These are phyloP conservation scores for Clonostachys sp. DNA, from an alignment of 2,329 filamentous ascomycete genomes.

Conservation along the genomic window DNA sequence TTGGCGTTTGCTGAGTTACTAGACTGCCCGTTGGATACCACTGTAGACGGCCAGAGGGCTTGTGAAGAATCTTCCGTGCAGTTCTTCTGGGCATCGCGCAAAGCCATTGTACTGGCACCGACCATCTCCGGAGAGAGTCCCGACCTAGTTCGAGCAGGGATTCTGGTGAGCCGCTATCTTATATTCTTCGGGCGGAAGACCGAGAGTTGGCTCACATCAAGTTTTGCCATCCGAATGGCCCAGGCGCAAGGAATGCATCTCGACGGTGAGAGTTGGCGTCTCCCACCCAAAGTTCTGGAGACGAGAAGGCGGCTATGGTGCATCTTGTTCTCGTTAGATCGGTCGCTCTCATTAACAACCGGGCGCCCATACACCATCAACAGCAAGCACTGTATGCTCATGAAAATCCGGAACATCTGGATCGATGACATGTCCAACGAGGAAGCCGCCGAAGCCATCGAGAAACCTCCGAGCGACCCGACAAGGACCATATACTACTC, in stretches of 20 bases:
- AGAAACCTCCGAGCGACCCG: constrained; percentile 17
- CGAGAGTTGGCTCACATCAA: constrained; percentile 32
- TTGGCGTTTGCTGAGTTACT: constrained; percentile 29
- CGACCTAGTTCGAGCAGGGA: constrained; percentile 30
- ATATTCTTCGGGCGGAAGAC: constrained; percentile 28
- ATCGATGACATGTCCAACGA: constrained; percentile 25
- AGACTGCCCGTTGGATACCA: constrained; percentile 21
- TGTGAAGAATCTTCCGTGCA: constrained; percentile 28
- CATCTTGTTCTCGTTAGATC: constrained; percentile 29
- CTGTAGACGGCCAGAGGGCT: constrained; percentile 24
- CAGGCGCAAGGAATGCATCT: constrained; percentile 36
- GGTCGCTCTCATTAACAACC: constrained; percentile 30
- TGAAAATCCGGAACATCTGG: constrained; percentile 29
- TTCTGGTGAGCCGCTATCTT: constrained; percentile 30
- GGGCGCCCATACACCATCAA: constrained; percentile 31
- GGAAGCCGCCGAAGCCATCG: constrained; percentile 9
- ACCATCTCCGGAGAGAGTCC: constrained; percentile 33
- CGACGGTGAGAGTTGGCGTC: constrained; percentile 29
- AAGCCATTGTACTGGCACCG: constrained; percentile 31
- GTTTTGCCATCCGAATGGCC: constrained; percentile 35
- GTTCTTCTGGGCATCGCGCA: constrained; percentile 32
- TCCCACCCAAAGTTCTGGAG: constrained; percentile 27
- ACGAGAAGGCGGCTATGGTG: constrained; percentile 30
- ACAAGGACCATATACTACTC: constrained; percentile 23
- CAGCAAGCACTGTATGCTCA: constrained; percentile 28